A percentile compares a stretch with the other conserved stretches of the same genome.
Conservation (phyloP, 495 filamentous ascomycete species). For the Penicillium arizonense region DNA sequence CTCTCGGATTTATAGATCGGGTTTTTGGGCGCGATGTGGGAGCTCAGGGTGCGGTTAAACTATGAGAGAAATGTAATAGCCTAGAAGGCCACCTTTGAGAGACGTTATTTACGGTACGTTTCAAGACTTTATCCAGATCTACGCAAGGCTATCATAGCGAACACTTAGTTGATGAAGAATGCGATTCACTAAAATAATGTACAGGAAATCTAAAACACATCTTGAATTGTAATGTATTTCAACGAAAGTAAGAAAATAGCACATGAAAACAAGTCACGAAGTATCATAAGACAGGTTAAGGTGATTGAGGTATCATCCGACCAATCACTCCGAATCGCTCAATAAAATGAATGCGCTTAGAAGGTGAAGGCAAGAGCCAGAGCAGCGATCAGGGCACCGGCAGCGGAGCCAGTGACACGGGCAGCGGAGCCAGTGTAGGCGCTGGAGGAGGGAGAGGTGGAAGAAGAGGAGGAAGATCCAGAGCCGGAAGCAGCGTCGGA, state of each 20-base stretch:
- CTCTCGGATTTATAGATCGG: too few species aligned
- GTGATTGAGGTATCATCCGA: slow-evolving; percentile 5
- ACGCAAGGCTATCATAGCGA: too few species aligned
- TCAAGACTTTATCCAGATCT: too few species aligned
- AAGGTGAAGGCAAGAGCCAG: slow-evolving; percentile 32
- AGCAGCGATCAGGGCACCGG: slow-evolving; percentile 28
- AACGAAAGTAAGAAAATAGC: slow-evolving; percentile 19
- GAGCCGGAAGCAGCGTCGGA: slow-evolving; percentile 17
- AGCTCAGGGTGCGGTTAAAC: too few species aligned
- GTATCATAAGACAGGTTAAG: slow-evolving; percentile 2
- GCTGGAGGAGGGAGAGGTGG: slow-evolving; percentile 9
- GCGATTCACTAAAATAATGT: not conserved
- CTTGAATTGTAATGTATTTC: not conserved
- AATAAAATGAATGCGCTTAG: slow-evolving; percentile 19
- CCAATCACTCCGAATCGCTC: slow-evolving; percentile 17
- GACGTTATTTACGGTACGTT: too few species aligned
- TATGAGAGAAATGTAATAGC: too few species aligned
- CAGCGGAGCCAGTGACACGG: slow-evolving; percentile 32
- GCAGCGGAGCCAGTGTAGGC: slow-evolving; percentile 20
- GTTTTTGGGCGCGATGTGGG: too few species aligned
- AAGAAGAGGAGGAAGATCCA: not conserved
- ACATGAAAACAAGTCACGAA: slow-evolving; percentile 8
- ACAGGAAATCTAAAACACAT: not conserved
- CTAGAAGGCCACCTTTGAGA: too few species aligned
- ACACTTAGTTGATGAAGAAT: too few species aligned